These are phyloP conservation scores for Juncus effusus DNA, from an alignment of 176 grass and related monocot species.

Conservation along the genomic window DNA sequence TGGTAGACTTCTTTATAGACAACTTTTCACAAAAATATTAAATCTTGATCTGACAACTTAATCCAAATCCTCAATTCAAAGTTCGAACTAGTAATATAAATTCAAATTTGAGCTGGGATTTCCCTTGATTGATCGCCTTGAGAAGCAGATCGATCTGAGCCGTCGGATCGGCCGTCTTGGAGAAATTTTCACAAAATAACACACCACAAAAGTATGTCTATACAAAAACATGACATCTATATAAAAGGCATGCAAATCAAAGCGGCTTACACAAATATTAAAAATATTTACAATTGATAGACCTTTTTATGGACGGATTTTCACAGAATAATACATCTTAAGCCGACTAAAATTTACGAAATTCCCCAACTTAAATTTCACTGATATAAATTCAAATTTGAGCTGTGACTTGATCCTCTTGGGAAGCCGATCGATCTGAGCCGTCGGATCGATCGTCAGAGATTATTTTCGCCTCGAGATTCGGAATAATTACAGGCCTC, in stretches of 20 bases:
- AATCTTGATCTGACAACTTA: neutral
- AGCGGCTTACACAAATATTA: too few species aligned
- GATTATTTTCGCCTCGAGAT: conserved; percentile 57
- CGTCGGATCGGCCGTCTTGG: conserved; percentile 21
- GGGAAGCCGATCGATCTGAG: conserved; percentile 35
- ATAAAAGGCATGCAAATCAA: too few species aligned
- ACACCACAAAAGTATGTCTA: too few species aligned
- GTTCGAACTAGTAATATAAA: conserved; percentile 5
- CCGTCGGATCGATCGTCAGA: conserved; percentile 32
- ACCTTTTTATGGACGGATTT: neutral
- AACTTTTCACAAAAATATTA: conserved; percentile 8
- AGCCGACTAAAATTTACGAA: neutral
- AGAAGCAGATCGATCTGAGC: conserved; percentile 34
- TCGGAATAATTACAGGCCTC: conserved; percentile 70
- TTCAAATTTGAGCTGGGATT: conserved; percentile 42
- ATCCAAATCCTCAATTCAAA: conserved; percentile 10
- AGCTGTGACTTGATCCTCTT: conserved; percentile 51
- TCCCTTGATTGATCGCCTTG: conserved; percentile 36
- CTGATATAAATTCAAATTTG: conserved; percentile 38
- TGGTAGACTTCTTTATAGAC: too few species aligned
- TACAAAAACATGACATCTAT: too few species aligned
- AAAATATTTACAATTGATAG: too few species aligned
- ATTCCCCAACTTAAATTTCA: conserved; percentile 12
- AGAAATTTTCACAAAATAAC: too few species aligned
- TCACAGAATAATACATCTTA: conserved; percentile 1